These are phyloP conservation scores for Jamesozyma piceae DNA, from an alignment of 805 yeast genomes.

Conservation along the genomic window DNA sequence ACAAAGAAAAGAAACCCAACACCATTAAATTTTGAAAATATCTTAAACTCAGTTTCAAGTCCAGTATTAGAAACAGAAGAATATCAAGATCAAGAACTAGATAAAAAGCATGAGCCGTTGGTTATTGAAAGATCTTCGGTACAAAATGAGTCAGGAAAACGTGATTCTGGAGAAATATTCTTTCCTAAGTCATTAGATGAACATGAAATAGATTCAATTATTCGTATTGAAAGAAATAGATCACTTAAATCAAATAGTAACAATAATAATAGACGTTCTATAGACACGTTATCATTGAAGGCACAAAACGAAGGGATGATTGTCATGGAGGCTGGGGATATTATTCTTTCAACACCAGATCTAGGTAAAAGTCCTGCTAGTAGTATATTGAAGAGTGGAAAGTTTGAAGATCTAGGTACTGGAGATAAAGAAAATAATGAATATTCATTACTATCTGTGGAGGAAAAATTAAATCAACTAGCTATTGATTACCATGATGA, in stretches of 20 bases:
- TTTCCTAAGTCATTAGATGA: conserved; percentile 63
- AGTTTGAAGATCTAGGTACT: conserved; percentile 11
- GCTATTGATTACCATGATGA: conserved; percentile 13
- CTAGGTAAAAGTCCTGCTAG: conserved; percentile 31
- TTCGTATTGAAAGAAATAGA: conserved; percentile 58
- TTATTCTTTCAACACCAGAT: conserved; percentile 30
- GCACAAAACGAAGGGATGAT: conserved; percentile 42
- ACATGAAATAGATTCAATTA: conserved; percentile 66
- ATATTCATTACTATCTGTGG: conserved; percentile 22
- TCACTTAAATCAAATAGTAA: conserved; percentile 41
- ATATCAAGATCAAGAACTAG: not conserved
- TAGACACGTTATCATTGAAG: conserved; percentile 31
- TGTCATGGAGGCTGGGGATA: conserved; percentile 31
- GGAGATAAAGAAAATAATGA: conserved; percentile 4
- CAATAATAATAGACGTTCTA: conserved; percentile 24
- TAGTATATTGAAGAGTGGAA: conserved; percentile 30
- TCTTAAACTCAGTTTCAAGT: not conserved
- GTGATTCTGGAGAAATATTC: conserved; percentile 46
- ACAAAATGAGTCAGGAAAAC: conserved; percentile 6
- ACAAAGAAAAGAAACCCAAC: conserved; percentile 16
- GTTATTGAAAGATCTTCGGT: not conserved
- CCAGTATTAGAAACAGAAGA: not conserved
- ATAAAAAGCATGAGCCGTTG: not conserved
- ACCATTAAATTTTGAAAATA: conserved; percentile 21
- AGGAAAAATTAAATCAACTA: conserved; percentile 21